Conservation (phyloP, 805 yeast species). For the Candida cerambycidarum region DNA sequence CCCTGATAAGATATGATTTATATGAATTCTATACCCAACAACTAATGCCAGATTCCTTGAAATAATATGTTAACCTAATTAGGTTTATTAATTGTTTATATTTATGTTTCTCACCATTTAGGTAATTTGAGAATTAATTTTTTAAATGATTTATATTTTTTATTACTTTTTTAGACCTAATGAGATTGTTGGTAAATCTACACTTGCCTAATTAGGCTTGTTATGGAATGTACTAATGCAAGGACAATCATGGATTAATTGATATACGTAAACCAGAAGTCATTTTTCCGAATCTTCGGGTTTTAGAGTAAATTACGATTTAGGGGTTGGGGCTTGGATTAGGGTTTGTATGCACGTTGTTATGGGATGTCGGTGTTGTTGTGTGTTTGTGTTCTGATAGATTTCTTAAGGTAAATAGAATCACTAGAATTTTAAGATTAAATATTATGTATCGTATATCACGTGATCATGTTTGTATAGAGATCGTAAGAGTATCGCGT, state of each 20-base stretch:
- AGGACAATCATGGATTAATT: not conserved
- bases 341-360: not conserved
- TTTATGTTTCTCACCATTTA: conserved; percentile 12
- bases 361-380: too few species aligned
- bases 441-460: too few species aligned
- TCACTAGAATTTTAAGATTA: too few species aligned
- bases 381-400: too few species aligned
- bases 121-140: not conserved
- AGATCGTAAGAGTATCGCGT: too few species aligned
- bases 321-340: not conserved
- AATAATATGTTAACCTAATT: conserved; percentile 8
- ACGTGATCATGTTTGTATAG: too few species aligned
- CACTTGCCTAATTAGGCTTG: conserved; percentile 1
- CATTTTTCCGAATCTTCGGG: not conserved
- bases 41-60: not conserved
- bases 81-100: conserved; percentile 17
- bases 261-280: not conserved
- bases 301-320: not conserved
- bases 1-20: not conserved
- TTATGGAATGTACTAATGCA: not conserved
- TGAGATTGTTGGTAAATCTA: too few species aligned
- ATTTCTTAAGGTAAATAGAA: too few species aligned
- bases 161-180: too few species aligned
- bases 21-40: too few species aligned
- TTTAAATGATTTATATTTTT: not conserved